Conservation (phyloP, 352 stramenopile genomes). For the Elongisporangium anandrum region DNA sequence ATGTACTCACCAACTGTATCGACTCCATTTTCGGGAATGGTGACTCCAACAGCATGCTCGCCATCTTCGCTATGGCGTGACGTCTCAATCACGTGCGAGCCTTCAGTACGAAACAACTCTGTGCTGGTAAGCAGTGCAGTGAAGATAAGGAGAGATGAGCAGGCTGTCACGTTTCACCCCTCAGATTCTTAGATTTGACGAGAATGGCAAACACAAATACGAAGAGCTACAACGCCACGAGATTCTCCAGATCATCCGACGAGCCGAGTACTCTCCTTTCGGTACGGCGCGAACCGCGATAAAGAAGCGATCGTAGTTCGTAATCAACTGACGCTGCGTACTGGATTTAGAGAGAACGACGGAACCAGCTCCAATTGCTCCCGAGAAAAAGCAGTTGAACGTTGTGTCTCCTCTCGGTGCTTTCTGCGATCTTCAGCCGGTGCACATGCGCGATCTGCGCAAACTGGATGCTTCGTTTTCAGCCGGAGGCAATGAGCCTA, state of each 20-base stretch:
- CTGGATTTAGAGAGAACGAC: not conserved
- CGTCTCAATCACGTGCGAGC: constrained; percentile 5
- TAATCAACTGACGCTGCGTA: not conserved
- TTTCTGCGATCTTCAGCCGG: constrained; percentile 19
- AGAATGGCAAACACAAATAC: constrained; percentile 18
- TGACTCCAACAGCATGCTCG: constrained; percentile 7
- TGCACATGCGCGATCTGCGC: constrained; percentile 60
- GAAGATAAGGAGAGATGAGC: too few relatives aligned
- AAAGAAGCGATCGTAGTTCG: not conserved
- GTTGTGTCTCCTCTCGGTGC: constrained; percentile 3
- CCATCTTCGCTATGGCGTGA: not conserved
- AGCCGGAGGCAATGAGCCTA: constrained; percentile 49
- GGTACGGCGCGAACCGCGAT: constrained; percentile 1
- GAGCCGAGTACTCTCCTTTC: constrained; percentile 9
- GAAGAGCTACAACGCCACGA: constrained; percentile 19
- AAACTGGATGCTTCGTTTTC: constrained; percentile 68
- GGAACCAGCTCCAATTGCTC: not conserved
- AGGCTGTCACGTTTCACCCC: not conserved
- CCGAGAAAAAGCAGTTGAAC: not conserved
- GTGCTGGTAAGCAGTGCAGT: constrained; percentile 23
- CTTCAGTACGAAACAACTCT: constrained; percentile 8
- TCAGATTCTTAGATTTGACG: constrained; percentile 25
- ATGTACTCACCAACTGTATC: not conserved
- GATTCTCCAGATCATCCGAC: constrained; percentile 26
- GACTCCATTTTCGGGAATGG: constrained; percentile 10